Conservation (phyloP, 1,284 basidiomycete genomes). For the Naganishia sp. region DNA sequence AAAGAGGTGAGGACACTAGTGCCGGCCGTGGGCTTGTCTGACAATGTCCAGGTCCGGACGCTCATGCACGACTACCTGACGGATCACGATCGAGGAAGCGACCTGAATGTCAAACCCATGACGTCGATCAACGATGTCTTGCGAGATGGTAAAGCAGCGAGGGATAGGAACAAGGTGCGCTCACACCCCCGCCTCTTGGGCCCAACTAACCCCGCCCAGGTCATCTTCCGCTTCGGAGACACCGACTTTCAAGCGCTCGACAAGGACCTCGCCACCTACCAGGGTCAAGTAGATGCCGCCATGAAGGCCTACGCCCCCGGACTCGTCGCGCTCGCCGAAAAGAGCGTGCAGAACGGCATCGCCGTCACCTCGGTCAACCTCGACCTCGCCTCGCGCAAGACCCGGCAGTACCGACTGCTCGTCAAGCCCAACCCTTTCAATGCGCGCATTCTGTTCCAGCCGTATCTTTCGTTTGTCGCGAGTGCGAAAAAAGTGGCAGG, state of each 20-base stretch:
- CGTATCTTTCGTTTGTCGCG: conserved; percentile 82
- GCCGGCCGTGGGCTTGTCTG: conserved; percentile 11
- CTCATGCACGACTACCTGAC: conserved; percentile 89
- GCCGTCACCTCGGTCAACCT: conserved; percentile 49
- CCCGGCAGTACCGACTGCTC: conserved; percentile 72
- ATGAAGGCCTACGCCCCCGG: conserved; percentile 92
- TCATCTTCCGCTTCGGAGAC: conserved; percentile 87
- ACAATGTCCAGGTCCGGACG: conserved; percentile 65
- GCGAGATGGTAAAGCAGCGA: conserved; percentile 72
- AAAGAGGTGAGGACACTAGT: conserved; percentile 64
- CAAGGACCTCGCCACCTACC: conserved; percentile 71
- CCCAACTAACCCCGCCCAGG: conserved; percentile 59
- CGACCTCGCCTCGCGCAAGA: conserved; percentile 60
- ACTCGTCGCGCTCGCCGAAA: conserved; percentile 52
- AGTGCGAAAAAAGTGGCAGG: conserved; percentile 70
- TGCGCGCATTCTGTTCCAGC: conserved; percentile 89
- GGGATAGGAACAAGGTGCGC: conserved; percentile 75
- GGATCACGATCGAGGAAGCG: conserved; percentile 77
- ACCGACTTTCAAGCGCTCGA: conserved; percentile 72
- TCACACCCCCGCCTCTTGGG: conserved; percentile 13
- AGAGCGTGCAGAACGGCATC: conserved; percentile 21
- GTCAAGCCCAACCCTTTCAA: conserved; percentile 93
- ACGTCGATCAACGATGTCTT: conserved; percentile 93
- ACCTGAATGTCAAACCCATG: conserved; percentile 78
- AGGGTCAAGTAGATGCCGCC: conserved; percentile 80